Percentiles rank a stretch among this genome's conserved stretches.
Evolutionary conservation across 2,329 filamentous ascomycete species (phyloP).

Genomic region (Colletotrichum acutatum): DNA sequence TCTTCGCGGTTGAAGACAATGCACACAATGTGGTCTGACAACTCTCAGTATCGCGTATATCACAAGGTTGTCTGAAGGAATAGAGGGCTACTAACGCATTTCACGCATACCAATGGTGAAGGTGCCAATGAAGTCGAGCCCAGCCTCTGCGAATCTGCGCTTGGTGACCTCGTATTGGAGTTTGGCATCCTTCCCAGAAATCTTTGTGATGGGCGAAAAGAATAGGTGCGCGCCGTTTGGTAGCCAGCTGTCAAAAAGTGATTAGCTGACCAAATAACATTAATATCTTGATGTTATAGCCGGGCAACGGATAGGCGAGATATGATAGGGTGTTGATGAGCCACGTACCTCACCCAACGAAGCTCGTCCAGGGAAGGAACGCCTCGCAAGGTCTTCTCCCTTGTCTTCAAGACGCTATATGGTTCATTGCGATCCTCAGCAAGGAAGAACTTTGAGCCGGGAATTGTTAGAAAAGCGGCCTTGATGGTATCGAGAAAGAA

Average conservation of each 20-base stretch:
- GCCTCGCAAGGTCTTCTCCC: no score
- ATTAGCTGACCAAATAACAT: no score
- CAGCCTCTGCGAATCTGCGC: conserved; percentile 37
- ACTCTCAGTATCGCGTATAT: neutral
- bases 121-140: conserved; percentile 44
- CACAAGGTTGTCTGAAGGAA: neutral
- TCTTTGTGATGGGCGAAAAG: conserved; percentile 49
- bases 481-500: no score
- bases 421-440: no score
- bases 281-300: conserved; percentile 44
- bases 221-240: conserved; percentile 50
- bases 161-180: conserved; percentile 45
- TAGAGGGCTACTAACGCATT: conserved; percentile 38
- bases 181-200: conserved; percentile 45
- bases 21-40: conserved; percentile 45
- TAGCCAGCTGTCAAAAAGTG: conserved; percentile 40
- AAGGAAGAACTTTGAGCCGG: no score
- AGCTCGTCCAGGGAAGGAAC: no score
- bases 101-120: conserved; percentile 41
- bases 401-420: no score
- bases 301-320: no score
- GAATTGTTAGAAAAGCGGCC: no score
- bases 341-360: no score
- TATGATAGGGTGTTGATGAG: no score
- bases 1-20: conserved; percentile 54